phyloP scores from a whole-genome alignment of 306 rosid species.

The Canavalia ensiformis region DNA sequence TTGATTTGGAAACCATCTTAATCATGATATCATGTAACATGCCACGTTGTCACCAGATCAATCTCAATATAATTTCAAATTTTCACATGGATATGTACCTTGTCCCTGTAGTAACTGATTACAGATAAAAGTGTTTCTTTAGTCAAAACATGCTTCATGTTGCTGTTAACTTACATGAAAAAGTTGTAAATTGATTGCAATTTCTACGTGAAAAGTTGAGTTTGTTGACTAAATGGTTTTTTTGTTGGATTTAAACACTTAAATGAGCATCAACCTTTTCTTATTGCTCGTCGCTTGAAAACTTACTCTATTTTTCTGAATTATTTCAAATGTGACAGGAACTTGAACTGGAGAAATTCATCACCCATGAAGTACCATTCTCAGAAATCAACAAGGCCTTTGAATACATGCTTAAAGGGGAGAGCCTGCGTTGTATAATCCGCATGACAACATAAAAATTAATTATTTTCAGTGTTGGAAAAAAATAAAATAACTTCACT shows the following conservation, averaged over 20 bases:
- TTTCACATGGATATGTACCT: background rate
- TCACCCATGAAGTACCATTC: constrained; percentile 55
- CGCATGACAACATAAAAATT: constrained; percentile 41
- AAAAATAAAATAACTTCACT: background rate
- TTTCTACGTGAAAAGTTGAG: constrained; percentile 1
- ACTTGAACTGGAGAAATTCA: constrained; percentile 54
- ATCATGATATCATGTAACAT: background rate
- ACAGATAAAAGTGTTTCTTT: background rate
- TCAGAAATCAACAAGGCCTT: constrained; percentile 57
- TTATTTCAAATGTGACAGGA: constrained; percentile 42
- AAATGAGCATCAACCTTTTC: constrained; percentile 20
- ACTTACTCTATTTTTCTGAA: background rate
- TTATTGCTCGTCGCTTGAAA: background rate
- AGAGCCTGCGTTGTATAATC: constrained; percentile 49
- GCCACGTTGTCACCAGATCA: background rate
- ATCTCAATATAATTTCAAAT: background rate
- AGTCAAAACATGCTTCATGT: background rate
- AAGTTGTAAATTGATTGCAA: background rate
- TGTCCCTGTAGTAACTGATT: background rate
- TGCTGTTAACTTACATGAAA: background rate
- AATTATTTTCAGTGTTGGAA: background rate
- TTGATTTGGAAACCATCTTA: constrained; percentile 7
- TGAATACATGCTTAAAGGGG: constrained; percentile 55
- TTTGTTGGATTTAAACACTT: constrained; percentile 4
- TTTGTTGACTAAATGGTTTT: background rate